Evolutionary conservation across 345 rosid species (phyloP), one percentile per base, ranked within the genome.

Genomic region (Pistacia vera): DNA sequence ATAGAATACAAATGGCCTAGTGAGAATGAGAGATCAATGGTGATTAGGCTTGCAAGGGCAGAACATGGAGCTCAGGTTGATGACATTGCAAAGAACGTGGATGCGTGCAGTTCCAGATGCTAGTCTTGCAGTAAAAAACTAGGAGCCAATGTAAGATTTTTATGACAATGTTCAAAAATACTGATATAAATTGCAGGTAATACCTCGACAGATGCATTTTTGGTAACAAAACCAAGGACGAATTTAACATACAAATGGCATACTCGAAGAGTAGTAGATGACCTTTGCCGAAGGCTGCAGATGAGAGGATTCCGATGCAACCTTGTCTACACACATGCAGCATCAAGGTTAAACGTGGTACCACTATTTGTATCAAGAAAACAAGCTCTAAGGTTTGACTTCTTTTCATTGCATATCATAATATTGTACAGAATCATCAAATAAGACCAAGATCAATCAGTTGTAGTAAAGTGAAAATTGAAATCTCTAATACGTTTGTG

Each of bases 291-390:
- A 72, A 85, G 90, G 87, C 91, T 95, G 80, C 90, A 95, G 25
- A 93, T 90, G 95, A 82, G 97, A 85, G 97, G 95, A 30, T 85
- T 91, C 70, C 86, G 97, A 69, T 91, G 97, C 90, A 88, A 87
- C 78, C 70, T 86, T 60, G 83, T 90, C 80, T 91, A 86, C 63
- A 84, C 92, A 1, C 89, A 70, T 68, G 91, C 90, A 46, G 92
- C 86, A 73, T 80, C 89, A 68, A 88, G 92, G 90, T 75, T 95
- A 58, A 95, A 89, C 73, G 86, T 88, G 71, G 81, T 90, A 72
- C 98, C 98, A 35, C 75, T 91, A 72, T 90, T 88, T 84, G 97
- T 94, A 68, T 89, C 97, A 68, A 90, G 98, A 81, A 76, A 79
- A 69, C 97, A 93, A 86, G 93, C 97, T 64, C 81, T 93, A 73